Evolutionary conservation across 1,284 basidiomycete genomes (phyloP).

Genomic region (Athelia psychrophila): DNA sequence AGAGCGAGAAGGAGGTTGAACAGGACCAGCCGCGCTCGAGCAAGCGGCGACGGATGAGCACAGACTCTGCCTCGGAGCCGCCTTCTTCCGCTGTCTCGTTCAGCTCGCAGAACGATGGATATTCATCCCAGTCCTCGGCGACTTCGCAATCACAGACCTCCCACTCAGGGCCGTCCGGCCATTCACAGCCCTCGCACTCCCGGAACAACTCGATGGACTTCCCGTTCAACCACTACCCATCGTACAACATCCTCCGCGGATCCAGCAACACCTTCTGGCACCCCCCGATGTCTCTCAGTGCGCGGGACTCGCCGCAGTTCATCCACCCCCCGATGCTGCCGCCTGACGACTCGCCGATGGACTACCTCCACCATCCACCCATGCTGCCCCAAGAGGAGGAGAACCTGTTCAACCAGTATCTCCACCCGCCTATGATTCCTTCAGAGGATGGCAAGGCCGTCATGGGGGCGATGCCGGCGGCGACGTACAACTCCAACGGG

Average conservation of each 20-base stretch:
- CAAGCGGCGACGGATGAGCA: slow-evolving; percentile 72
- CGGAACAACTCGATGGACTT: slow-evolving; percentile 64
- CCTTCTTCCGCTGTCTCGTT: slow-evolving; percentile 58
- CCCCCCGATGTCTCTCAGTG: slow-evolving; percentile 64
- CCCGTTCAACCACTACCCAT: slow-evolving; percentile 44
- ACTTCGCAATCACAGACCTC: slow-evolving; percentile 31
- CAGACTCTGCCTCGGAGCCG: slow-evolving; percentile 65
- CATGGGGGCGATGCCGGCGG: neutral
- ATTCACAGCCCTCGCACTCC: too few relatives aligned
- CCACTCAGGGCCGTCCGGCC: too few relatives aligned
- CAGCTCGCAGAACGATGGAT: slow-evolving; percentile 44
- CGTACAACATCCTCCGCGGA: slow-evolving; percentile 45
- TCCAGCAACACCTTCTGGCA: slow-evolving; percentile 67
- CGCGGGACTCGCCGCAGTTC: slow-evolving; percentile 47
- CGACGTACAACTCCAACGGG: neutral
- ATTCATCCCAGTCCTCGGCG: slow-evolving; percentile 29
- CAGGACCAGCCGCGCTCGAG: slow-evolving; percentile 40
- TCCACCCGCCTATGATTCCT: slow-evolving; percentile 1
- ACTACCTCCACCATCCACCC: slow-evolving; percentile 49
- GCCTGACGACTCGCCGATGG: slow-evolving; percentile 44
- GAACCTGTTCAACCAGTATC: slow-evolving; percentile 30
- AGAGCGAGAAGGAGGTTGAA: slow-evolving; percentile 29
- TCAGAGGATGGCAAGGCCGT: neutral
- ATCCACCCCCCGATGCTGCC: slow-evolving; percentile 63
- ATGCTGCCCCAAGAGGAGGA: slow-evolving; percentile 37